Evolutionary conservation across 2,329 filamentous ascomycete species (phyloP), one percentile per base, ranked within the genome.

Genomic region (Arthrobotrys pseudoclavata): DNA sequence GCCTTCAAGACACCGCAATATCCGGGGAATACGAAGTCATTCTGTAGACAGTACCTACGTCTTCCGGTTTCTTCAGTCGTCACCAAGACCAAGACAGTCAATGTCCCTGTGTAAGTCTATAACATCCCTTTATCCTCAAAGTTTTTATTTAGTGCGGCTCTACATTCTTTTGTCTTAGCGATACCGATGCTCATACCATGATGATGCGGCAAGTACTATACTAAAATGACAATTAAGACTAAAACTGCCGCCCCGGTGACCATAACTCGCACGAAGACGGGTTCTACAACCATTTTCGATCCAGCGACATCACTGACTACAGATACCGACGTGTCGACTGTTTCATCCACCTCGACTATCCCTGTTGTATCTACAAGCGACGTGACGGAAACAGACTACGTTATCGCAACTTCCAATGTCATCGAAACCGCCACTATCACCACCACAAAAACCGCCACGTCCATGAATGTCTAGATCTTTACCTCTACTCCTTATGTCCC

Each of bases 61-160:
- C 22, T 57, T 13, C 66, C 66, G 4, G 52, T n/a, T 37, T 22
- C 31, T 15, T 20, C 53, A 10, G 26, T 31, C 6, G 7, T 60
- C 15, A 69, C 66, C 2, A 60, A 69, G 6, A 69, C 66, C 22
- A 69, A 50, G 18, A 69, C 37, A 10, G 52, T 69, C 40, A 22
- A 12, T 9, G n/a, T 34, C 22, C 20, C 52, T 15, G 42, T 22
- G 66, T 69, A 60, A 69, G 66, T 60, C 2, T n/a, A 34, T 29
- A 7, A 7, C 7, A 3, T 29, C 7, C 29, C n/a, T 34, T 3
- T 37, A 7, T 4, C 15, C 52, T 29, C 7, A 29, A 29, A 4
- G 7, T 37, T 9, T 31, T 37, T 12, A 13, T 37, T 37, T 13
- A 37, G 6, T 37, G 34, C 10, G 10, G 4, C 3, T 15, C 13